These are phyloP conservation scores for Geotrichum citri-aurantii DNA, from an alignment of 1,139 yeast species.

Conservation along the genomic window DNA sequence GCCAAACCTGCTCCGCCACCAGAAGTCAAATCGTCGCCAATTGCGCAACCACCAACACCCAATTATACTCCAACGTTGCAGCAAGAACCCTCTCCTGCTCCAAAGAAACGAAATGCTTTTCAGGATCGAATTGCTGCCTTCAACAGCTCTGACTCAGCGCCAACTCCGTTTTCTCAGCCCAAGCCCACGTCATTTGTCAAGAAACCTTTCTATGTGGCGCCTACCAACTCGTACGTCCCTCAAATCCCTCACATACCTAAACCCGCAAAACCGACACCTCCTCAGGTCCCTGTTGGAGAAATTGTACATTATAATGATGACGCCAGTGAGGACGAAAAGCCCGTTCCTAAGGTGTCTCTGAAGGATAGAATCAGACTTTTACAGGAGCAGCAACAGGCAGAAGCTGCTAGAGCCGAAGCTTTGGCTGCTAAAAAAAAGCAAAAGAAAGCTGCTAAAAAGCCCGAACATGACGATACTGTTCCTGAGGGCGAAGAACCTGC, in stretches of 20 bases:
- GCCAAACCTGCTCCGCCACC: constrained; percentile 4
- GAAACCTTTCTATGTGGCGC: constrained; percentile 39
- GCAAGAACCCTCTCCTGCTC: background rate
- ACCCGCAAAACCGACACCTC: constrained; percentile 18
- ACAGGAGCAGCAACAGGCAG: constrained; percentile 77
- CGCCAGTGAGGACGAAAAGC: constrained; percentile 40
- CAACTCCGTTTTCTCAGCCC: constrained; percentile 29
- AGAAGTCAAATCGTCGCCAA: background rate
- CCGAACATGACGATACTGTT: constrained; percentile 1
- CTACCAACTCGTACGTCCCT: constrained; percentile 40
- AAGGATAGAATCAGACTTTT: constrained; percentile 81
- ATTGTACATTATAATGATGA: constrained; percentile 18
- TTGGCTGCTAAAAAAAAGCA: constrained; percentile 56
- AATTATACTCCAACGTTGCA: background rate
- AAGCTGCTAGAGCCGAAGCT: constrained; percentile 68
- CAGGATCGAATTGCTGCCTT: constrained; percentile 44
- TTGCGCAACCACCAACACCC: background rate
- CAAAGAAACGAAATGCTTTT: constrained; percentile 31
- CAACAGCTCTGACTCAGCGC: constrained; percentile 39
- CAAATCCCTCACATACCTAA: constrained; percentile 16
- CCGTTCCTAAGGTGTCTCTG: constrained; percentile 69
- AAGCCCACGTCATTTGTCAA: constrained; percentile 36
- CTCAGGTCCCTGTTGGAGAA: constrained; percentile 21
- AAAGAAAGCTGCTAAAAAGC: constrained; percentile 30
- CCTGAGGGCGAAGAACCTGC: background rate